phyloP scores from a whole-genome alignment of 352 stramenopile genomes.

The Pythium guiyangense region DNA sequence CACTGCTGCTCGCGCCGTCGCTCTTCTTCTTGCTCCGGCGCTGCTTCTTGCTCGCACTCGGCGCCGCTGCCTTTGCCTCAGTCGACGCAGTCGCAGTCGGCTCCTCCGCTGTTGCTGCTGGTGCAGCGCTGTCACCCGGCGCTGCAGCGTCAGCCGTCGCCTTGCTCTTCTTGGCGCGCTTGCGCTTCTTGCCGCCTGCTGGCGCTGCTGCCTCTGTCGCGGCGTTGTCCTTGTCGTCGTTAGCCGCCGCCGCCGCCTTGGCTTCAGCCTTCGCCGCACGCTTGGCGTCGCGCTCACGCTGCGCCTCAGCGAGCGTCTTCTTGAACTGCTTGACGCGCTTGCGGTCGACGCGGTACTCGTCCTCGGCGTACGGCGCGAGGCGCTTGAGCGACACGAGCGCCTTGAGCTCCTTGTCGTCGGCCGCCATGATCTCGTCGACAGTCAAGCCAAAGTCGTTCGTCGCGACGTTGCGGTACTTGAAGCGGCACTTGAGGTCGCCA shows the following conservation, averaged over 20 bases:
- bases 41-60: constrained; percentile 27
- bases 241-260: not conserved
- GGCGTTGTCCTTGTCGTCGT: not conserved
- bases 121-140: too few relatives aligned
- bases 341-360: constrained; percentile 68
- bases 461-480: constrained; percentile 96
- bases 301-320: constrained; percentile 50
- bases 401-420: constrained; percentile 95
- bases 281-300: constrained; percentile 32
- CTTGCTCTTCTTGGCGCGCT: constrained; percentile 63
- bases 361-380: constrained; percentile 93
- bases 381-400: constrained; percentile 97
- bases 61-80: not conserved
- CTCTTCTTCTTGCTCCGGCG: constrained; percentile 57
- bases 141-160: too few relatives aligned
- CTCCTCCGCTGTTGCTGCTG: not conserved
- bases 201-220: constrained; percentile 2
- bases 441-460: constrained; percentile 96
- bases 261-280: constrained; percentile 21
- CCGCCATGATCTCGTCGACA: constrained; percentile 96
- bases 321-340: constrained; percentile 74
- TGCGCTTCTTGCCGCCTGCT: constrained; percentile 53
- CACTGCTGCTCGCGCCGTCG: constrained; percentile 20
- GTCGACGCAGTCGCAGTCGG: too few relatives aligned
- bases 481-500: constrained; percentile 95